Base-by-base conservation (phyloP, 139 green algal genomes). In the Eudorina sp. region DNA sequence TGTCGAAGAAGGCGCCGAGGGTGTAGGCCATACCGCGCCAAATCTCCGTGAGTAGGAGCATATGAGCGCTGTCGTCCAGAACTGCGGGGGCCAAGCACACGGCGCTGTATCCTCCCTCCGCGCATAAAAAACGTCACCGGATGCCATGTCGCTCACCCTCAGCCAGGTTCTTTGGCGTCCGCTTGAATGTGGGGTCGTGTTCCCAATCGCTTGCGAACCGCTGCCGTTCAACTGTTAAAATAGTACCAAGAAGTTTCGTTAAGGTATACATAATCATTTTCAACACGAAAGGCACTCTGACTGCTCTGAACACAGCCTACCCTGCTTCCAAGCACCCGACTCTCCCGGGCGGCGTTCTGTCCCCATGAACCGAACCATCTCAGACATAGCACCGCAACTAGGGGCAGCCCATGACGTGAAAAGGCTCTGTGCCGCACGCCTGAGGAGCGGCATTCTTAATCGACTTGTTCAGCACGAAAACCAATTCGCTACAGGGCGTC, bases 1-100 rank as follows among this genome's bases (percentile, higher is more conserved):
- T 95, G 72, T 99, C 97, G 46, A 99, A 99, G 93, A 99, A 99
- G 58, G 97, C 96, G 86, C 98, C 98, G 58, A 99, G 89, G 13
- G 97, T 97, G 60, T 99, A 92, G 0, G 88, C 91, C 94, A 99
- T 96, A 53, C 97, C 98, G 14, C 98, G 94, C 46, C 95, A 90
- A 40, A 99, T 92, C 78, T 99, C 98, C 14, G 98, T 99, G n/a
- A 99, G 76, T 43, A 99, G 98, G n/a, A 99, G 91, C 36, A 97
- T 98, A 68, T 98, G 93, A 6, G 97, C 94, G 77, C 92, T 97
- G 89, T 98, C 95, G 73, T 99, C 98, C 51, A 99, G 91, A 31
- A 99, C 96, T 96, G 89, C 82, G 87, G 3, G 45, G 29, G 51
- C 16, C 51, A 13, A 58, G 51, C 13, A 58, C 13, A 58, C 51